Base-by-base conservation (phyloP, 306 rosid species). In the Malus fusca region DNA sequence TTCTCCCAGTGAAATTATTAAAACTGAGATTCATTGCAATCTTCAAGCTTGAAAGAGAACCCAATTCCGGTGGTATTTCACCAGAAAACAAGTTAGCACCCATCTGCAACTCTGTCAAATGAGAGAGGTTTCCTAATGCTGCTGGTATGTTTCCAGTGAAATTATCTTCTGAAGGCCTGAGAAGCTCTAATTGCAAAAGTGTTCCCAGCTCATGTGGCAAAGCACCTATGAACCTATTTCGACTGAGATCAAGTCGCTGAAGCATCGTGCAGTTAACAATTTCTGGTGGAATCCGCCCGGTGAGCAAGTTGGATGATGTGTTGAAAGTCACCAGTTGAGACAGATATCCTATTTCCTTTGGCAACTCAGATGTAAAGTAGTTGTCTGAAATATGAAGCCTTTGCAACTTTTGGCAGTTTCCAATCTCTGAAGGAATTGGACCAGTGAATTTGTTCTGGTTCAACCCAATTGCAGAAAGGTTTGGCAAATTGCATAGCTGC, bases 231-330 rank as follows among this genome's bases (percentile, higher is more conserved):
- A 96, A 92, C 74, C 74, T 83, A 67, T 96, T 96, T 48, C 40
- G 77, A 72, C 99, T 90, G 78, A 96, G 90, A 78, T 96, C 99
- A 15, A 96, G 97, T 59, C 99, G 87, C 66, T 96, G 99, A 66
- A 96, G 97, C 89, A 19, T 88, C 82, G 76, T 83, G 81, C 98
- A 92, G 56, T 83, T 82, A 71, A 89, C 73, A 69, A 92, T 85
- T 37, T 88, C 93, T 22, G 66, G 76, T 2, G 97, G 98, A 78
- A 96, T 78, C 84, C 52, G 70, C 37, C 97, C 96, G 10, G 30
- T 73, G 76, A 96, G 84, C 70, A 60, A 89, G 81, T 96, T 96
- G 62, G 90, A 90, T 13, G 98, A 96, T 78, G 87, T 83, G 84
- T 96, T 96, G 33, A 96, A 89, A 74, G 94, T 90, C 68, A 92